A percentile compares a stretch with the other conserved stretches of the same genome.
Evolutionary conservation across 2,329 filamentous ascomycete genomes (phyloP).

Genomic region (Karstenula rhodostoma): DNA sequence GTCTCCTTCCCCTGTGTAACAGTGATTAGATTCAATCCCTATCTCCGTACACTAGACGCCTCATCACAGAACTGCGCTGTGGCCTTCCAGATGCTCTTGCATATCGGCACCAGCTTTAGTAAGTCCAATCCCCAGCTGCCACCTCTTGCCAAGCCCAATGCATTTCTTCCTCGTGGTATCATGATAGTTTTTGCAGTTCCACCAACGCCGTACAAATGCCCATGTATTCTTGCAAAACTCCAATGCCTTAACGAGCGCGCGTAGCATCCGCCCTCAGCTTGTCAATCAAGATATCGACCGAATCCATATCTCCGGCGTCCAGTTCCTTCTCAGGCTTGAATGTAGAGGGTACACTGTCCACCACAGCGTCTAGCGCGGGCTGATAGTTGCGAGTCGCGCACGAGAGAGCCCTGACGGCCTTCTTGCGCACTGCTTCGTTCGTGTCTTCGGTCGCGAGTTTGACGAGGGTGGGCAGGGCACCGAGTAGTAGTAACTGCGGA

Average conservation of each 20-base stretch:
- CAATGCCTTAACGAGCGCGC: constrained; percentile 5
- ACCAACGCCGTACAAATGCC: constrained; percentile 15
- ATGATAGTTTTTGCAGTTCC: neutral
- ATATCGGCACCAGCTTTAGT: neutral
- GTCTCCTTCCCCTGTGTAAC: neutral
- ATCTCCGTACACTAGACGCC: neutral
- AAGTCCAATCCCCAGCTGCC: neutral
- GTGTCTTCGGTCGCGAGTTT: constrained; percentile 68
- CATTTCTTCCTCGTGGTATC: constrained; percentile 9
- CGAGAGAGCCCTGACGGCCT: constrained; percentile 89
- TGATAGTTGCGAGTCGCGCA: constrained; percentile 89
- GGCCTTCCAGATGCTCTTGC: neutral
- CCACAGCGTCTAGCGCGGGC: constrained; percentile 69
- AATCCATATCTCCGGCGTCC: constrained; percentile 89
- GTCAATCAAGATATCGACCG: constrained; percentile 77
- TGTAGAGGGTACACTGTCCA: constrained; percentile 72
- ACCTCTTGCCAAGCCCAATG: neutral
- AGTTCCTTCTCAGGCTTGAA: constrained; percentile 66
- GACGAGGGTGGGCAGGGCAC: constrained; percentile 75
- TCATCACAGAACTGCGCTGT: neutral
- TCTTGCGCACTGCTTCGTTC: constrained; percentile 74
- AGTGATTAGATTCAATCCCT: neutral
- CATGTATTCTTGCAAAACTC: neutral
- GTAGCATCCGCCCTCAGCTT: constrained; percentile 57
- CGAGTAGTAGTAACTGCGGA: constrained; percentile 61